Conservation (phyloP, 306 rosid genomes). For the Cicer bijugum region DNA sequence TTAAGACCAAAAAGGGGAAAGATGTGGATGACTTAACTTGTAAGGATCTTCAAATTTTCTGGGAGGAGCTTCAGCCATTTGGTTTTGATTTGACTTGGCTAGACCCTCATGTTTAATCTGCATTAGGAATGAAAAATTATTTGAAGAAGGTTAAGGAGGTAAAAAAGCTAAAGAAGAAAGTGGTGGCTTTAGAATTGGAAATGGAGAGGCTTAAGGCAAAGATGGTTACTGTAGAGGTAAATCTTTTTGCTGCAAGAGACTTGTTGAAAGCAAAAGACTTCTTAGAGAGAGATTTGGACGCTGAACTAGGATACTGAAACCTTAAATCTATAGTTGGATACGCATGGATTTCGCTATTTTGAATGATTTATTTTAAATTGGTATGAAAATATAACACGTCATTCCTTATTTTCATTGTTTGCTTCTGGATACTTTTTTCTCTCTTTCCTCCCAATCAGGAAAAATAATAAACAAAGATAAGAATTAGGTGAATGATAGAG, state of each 20-base stretch:
- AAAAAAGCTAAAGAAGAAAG: constrained; percentile 12
- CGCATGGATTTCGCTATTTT: not conserved
- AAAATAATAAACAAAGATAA: too few relatives aligned
- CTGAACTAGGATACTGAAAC: constrained; percentile 38
- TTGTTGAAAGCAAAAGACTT: constrained; percentile 27
- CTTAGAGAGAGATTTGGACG: constrained; percentile 36
- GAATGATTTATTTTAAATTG: not conserved
- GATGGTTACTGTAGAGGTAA: not conserved
- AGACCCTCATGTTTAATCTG: constrained; percentile 45
- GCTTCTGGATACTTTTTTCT: not conserved
- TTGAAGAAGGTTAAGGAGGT: constrained; percentile 26
- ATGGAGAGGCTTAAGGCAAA: constrained; percentile 31
- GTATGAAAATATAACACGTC: not conserved
- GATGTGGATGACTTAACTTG: constrained; percentile 8
- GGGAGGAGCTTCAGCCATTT: constrained; percentile 45
- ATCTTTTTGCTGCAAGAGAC: constrained; percentile 6
- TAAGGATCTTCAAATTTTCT: constrained; percentile 33
- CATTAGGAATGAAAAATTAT: constrained; percentile 34
- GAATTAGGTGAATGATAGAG: too few relatives aligned
- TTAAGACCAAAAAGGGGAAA: constrained; percentile 26
- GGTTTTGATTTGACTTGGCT: constrained; percentile 44
- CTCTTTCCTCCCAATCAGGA: not conserved
- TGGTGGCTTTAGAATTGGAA: constrained; percentile 30
- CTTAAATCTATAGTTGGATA: not conserved
- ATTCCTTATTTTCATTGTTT: not conserved